Evolutionary conservation across 805 yeast species (phyloP), one percentile per base, ranked within the genome.

Genomic region (Candida insectalens): DNA sequence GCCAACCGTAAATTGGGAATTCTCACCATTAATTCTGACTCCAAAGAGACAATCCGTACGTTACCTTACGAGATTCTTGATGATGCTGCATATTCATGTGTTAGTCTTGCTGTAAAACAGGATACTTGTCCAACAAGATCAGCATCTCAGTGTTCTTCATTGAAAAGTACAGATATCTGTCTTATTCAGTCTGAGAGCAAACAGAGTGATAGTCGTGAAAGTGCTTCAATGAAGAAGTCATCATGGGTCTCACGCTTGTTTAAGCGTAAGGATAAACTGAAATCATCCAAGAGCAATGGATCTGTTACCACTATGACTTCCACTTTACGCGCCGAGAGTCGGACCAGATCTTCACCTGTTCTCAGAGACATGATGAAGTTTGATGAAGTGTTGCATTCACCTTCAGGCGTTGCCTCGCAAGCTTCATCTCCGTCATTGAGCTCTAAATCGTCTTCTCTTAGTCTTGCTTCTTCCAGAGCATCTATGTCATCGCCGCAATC

Each of bases 61-160:
- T 77, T 73, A 49, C 69, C 82, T 0, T 77, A 65, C 50, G 84
- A 77, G 42, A 65, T 77, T 3, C 64, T 77, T 33, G 84, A 77
- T 50, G 84, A 77, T 44, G 77, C 81, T 1, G 64, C 74, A 21
- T 77, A 76, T 50, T 62, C 59, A 5, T 49, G 55, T 34, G 43
- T 50, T 6, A 45, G 35, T 30, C 21, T 23, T 16, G n/a, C 29
- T 13, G 13, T 34, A 8, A 28, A n/a, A 5, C 18, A 27, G n/a
- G 16, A n/a, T n/a, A n/a, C n/a, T n/a, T n/a, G n/a, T n/a, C n/a
- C n/a, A n/a, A n/a, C n/a, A n/a, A n/a, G n/a, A n/a, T n/a, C n/a
- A n/a, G n/a, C n/a, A n/a, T n/a, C n/a, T n/a, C n/a, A n/a, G n/a
- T n/a, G n/a, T n/a, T n/a, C n/a, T n/a, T n/a, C n/a, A n/a, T n/a